Evolutionary conservation across 2,329 filamentous ascomycete species (phyloP).

Genomic region (Arthrobotrys pseudoclavata): DNA sequence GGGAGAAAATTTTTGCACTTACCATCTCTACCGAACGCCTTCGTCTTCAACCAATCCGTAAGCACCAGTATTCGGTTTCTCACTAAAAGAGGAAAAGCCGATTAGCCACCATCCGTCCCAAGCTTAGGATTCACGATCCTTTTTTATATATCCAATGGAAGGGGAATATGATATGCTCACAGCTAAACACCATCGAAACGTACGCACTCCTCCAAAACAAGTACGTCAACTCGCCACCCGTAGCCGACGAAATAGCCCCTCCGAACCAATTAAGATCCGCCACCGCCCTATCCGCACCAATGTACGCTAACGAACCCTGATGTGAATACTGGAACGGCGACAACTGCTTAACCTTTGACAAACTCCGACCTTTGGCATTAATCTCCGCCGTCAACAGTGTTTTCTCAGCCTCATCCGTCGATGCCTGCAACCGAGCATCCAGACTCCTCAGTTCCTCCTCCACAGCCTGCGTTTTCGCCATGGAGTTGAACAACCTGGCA

Average conservation of each 20-base stretch:
- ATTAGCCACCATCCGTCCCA: conserved; percentile 16
- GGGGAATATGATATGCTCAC: conserved; percentile 73
- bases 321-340: conserved; percentile 99
- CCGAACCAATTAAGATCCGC: conserved; percentile 98
- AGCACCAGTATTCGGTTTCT: conserved; percentile 94
- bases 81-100: conserved; percentile 70
- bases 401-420: conserved; percentile 73
- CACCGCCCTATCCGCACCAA: conserved; percentile 97
- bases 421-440: conserved; percentile 75
- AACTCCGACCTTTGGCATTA: conserved; percentile 85
- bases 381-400: conserved; percentile 78
- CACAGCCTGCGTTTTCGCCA: conserved; percentile 91
- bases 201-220: conserved; percentile 99
- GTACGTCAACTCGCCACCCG: conserved; percentile 93
- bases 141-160: conserved; percentile 2
- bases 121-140: conserved; percentile 1
- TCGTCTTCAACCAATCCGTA: conserved; percentile 97
- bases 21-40: conserved; percentile 89
- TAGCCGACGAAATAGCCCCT: conserved; percentile 83
- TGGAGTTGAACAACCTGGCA: conserved; percentile 96
- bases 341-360: conserved; percentile 91
- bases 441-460: conserved; percentile 81
- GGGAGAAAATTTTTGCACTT: conserved; percentile 23
- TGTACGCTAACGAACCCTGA: conserved; percentile 96
- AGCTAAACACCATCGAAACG: conserved; percentile 99